Evolutionary conservation across 1,284 basidiomycete genomes (phyloP).

Genomic region (Apiotrichum laibachii): DNA sequence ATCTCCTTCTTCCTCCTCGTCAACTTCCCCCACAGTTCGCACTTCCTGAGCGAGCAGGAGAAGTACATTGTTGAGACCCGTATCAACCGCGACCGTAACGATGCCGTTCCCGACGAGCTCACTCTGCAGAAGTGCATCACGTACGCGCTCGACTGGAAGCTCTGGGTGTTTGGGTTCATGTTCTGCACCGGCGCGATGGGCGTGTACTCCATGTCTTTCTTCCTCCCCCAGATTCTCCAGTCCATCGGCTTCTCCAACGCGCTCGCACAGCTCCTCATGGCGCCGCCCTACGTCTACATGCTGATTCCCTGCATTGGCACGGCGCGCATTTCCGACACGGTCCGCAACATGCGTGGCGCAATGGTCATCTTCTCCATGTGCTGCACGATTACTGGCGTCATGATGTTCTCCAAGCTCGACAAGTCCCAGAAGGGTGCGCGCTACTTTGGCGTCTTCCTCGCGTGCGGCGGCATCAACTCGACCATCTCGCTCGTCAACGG

Average conservation of each 20-base stretch:
- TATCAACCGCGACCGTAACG: constrained; percentile 53
- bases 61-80: constrained; percentile 48
- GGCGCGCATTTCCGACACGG: constrained; percentile 48
- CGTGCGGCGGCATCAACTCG: constrained; percentile 41
- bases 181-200: constrained; percentile 36
- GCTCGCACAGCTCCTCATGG: constrained; percentile 43
- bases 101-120: constrained; percentile 50
- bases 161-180: constrained; percentile 52
- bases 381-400: constrained; percentile 8
- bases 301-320: constrained; percentile 44
- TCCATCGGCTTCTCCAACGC: constrained; percentile 45
- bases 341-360: constrained; percentile 4
- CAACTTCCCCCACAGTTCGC: constrained; percentile 55
- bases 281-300: constrained; percentile 50
- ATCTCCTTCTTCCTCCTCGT: constrained; percentile 37
- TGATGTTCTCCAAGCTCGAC: constrained; percentile 15
- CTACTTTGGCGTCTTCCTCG: constrained; percentile 51
- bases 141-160: constrained; percentile 49
- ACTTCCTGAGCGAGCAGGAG: constrained; percentile 50
- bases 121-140: constrained; percentile 43
- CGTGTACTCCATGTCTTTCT: constrained; percentile 36
- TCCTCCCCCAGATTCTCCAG: constrained; percentile 49
- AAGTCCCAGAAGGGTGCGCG: constrained; percentile 30
- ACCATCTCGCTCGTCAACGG: constrained; percentile 41
- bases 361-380: constrained; percentile 2